phyloP scores from a whole-genome alignment of 2,329 filamentous ascomycete species.

The Penicillium griseofulvum region DNA sequence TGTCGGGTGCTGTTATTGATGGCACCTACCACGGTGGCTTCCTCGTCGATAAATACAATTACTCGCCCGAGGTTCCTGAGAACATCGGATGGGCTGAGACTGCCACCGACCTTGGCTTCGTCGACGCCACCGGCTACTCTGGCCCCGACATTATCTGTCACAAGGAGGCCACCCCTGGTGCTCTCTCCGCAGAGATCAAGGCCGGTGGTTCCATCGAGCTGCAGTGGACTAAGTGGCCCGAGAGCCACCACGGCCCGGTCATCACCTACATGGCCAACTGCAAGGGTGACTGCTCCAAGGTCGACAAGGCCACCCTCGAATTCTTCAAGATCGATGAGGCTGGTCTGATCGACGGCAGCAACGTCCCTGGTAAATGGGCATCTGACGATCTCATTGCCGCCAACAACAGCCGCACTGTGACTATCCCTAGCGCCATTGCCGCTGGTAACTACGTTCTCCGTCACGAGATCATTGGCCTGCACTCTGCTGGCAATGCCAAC shows the following conservation, averaged over 20 bases:
- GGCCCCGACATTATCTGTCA: constrained; percentile 62
- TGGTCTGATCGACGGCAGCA: constrained; percentile 50
- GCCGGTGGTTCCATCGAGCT: constrained; percentile 60
- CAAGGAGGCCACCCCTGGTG: constrained; percentile 52
- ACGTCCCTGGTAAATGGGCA: constrained; percentile 54
- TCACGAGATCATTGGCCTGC: constrained; percentile 56
- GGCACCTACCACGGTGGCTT: constrained; percentile 43
- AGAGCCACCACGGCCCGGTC: constrained; percentile 62
- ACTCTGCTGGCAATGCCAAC: constrained; percentile 46
- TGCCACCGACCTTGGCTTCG: constrained; percentile 54
- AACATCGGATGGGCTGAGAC: constrained; percentile 56
- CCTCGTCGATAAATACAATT: constrained; percentile 36
- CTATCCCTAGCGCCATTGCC: constrained; percentile 47
- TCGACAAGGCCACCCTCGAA: constrained; percentile 53
- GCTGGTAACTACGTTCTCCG: constrained; percentile 55
- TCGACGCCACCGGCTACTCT: constrained; percentile 49
- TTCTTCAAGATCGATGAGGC: constrained; percentile 64
- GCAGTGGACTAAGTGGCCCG: constrained; percentile 66
- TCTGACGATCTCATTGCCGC: constrained; percentile 53
- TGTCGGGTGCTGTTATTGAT: constrained; percentile 36
- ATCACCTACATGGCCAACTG: constrained; percentile 64
- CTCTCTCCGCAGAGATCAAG: constrained; percentile 54
- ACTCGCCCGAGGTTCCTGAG: constrained; percentile 38
- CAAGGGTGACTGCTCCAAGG: constrained; percentile 55
- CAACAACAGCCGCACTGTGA: constrained; percentile 53